Evolutionary conservation across 345 rosid genomes (phyloP).

Genomic region (Viola odorata): DNA sequence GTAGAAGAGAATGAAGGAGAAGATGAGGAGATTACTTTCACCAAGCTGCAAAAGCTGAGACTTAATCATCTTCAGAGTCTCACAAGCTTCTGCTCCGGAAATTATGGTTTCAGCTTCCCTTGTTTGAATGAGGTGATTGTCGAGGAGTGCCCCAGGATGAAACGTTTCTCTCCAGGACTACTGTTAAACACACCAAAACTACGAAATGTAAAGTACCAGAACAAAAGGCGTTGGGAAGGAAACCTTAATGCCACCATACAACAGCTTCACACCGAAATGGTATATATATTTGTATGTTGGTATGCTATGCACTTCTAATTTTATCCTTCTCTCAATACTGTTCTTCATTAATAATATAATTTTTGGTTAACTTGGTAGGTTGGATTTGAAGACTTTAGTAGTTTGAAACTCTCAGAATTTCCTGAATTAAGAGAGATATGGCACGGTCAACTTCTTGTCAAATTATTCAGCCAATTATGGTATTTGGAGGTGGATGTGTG

Average conservation of each 20-base stretch:
- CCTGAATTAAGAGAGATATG: background rate
- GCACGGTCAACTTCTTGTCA: background rate
- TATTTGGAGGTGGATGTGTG: conserved; percentile 1
- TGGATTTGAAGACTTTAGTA: background rate
- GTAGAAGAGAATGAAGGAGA: background rate
- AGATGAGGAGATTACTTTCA: background rate
- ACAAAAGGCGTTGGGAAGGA: conserved; percentile 1
- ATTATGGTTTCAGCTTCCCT: conserved; percentile 8
- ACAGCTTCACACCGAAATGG: conserved; percentile 4
- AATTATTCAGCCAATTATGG: background rate
- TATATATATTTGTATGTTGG: background rate
- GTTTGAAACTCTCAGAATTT: conserved; percentile 4
- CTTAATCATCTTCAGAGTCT: background rate
- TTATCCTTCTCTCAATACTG: background rate
- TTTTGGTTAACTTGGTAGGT: background rate
- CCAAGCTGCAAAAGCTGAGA: background rate
- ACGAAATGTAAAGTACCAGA: background rate
- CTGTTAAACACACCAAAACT: conserved; percentile 17
- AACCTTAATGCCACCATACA: conserved; percentile 10
- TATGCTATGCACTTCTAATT: too few species aligned
- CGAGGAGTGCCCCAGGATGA: conserved; percentile 11
- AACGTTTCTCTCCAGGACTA: conserved; percentile 12
- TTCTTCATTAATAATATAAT: background rate
- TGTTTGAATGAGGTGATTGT: conserved; percentile 12
- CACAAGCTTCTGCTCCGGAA: background rate